Evolutionary conservation across 2,329 filamentous ascomycete species (phyloP).

Genomic region (Sphaerostilbella broomeana): DNA sequence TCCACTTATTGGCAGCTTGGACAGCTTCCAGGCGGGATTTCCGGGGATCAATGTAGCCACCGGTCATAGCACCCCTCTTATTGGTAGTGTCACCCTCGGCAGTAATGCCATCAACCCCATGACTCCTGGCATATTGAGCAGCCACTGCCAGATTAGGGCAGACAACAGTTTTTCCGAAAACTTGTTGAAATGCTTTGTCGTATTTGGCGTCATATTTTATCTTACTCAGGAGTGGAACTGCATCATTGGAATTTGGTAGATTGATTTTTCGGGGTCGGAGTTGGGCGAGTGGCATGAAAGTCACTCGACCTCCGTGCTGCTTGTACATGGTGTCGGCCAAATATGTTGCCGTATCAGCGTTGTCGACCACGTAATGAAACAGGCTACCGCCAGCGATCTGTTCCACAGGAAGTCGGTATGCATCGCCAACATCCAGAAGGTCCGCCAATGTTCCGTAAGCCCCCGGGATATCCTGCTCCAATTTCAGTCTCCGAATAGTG

Average conservation of each 20-base stretch:
- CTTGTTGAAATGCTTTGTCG: slow-evolving; percentile 83
- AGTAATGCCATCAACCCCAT: slow-evolving; percentile 88
- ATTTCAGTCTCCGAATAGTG: slow-evolving; percentile 77
- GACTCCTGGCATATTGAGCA: slow-evolving; percentile 83
- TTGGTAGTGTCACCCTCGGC: slow-evolving; percentile 91
- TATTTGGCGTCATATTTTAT: slow-evolving; percentile 70
- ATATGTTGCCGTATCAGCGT: slow-evolving; percentile 75
- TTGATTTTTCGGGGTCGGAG: slow-evolving; percentile 65
- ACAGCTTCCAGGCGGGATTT: slow-evolving; percentile 84
- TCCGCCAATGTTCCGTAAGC: slow-evolving; percentile 92
- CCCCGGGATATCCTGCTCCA: slow-evolving; percentile 71
- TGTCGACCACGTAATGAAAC: slow-evolving; percentile 95
- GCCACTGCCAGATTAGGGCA: slow-evolving; percentile 86
- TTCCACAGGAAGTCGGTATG: slow-evolving; percentile 83
- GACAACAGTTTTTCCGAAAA: slow-evolving; percentile 92
- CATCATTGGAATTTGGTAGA: slow-evolving; percentile 79
- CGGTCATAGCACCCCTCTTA: slow-evolving; percentile 90
- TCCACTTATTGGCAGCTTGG: slow-evolving; percentile 65
- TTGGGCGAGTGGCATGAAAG: slow-evolving; percentile 88
- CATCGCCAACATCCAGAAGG: slow-evolving; percentile 77
- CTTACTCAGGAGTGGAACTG: slow-evolving; percentile 79
- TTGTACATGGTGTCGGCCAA: slow-evolving; percentile 74
- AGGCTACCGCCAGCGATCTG: slow-evolving; percentile 87
- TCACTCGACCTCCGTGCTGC: slow-evolving; percentile 77
- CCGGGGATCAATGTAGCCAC: slow-evolving; percentile 83